Conservation (phyloP, 2,329 filamentous ascomycete genomes). For the Fusarium tanahbumbuense region DNA sequence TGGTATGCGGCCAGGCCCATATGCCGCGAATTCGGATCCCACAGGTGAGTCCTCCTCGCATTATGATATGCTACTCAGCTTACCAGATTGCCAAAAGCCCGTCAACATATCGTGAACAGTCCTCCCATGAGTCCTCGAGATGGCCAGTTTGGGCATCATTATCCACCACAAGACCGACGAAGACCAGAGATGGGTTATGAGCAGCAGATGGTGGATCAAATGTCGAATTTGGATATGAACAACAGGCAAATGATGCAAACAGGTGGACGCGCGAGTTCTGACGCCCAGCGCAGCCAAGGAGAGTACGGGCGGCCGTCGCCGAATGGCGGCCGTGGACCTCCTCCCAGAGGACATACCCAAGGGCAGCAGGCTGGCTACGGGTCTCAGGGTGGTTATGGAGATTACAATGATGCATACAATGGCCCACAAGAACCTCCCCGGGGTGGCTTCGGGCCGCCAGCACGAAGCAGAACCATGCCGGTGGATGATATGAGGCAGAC, state of each 20-base stretch:
- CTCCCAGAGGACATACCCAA: slow-evolving; percentile 51
- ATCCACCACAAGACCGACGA: slow-evolving; percentile 34
- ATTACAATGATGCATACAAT: slow-evolving; percentile 46
- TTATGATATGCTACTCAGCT: slow-evolving; percentile 17
- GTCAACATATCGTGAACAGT: slow-evolving; percentile 50
- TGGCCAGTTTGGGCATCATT: slow-evolving; percentile 43
- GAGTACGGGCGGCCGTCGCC: slow-evolving; percentile 45
- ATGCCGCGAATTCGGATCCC: slow-evolving; percentile 57
- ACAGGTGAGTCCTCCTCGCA: slow-evolving; percentile 49
- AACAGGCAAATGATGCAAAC: slow-evolving; percentile 41
- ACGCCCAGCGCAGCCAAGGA: slow-evolving; percentile 44
- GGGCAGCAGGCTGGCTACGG: slow-evolving; percentile 45
- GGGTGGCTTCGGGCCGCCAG: slow-evolving; percentile 62
- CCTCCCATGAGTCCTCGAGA: slow-evolving; percentile 47
- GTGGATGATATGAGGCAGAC: slow-evolving; percentile 58
- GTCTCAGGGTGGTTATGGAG: slow-evolving; percentile 41
- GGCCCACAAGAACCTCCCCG: slow-evolving; percentile 48
- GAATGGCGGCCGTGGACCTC: slow-evolving; percentile 45
- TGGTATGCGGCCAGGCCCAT: slow-evolving; percentile 56
- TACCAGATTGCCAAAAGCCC: slow-evolving; percentile 39
- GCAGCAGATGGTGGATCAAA: slow-evolving; percentile 50
- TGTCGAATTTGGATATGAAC: slow-evolving; percentile 53
- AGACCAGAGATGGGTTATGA: slow-evolving; percentile 44
- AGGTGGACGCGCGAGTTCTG: slow-evolving; percentile 42
- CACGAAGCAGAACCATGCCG: slow-evolving; percentile 73